Evolutionary conservation across 1,139 yeast genomes (phyloP).

Genomic region (Meyerozyma carpophila): DNA sequence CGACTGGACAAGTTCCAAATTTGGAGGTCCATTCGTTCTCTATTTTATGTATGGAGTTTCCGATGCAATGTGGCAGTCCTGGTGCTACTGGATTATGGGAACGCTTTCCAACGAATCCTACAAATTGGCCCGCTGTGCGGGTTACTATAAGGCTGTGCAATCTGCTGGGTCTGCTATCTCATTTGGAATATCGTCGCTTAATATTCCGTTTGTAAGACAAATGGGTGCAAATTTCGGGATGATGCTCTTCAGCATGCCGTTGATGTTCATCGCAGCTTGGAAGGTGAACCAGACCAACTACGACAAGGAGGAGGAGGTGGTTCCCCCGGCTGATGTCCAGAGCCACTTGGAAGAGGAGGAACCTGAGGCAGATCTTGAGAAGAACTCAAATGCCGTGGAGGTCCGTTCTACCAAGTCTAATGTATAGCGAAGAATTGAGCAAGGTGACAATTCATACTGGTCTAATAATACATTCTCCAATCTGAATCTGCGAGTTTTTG

Average conservation of each 20-base stretch:
- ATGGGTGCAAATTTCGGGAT: conserved; percentile 8
- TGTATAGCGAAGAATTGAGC: not conserved
- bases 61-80: conserved; percentile 8
- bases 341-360: not conserved
- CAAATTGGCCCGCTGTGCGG: conserved; percentile 7
- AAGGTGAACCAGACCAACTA: conserved; percentile 6
- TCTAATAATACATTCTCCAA: too few species aligned
- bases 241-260: conserved; percentile 9
- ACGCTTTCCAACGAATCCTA: conserved; percentile 8
- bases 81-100: conserved; percentile 8
- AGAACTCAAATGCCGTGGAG: not conserved
- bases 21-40: conserved; percentile 8
- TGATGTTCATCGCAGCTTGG: conserved; percentile 7
- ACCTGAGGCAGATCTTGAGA: not conserved
- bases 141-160: conserved; percentile 9
- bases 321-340: conserved; percentile 5
- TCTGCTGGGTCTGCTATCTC: conserved; percentile 8
- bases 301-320: conserved; percentile 6
- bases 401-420: not conserved
- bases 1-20: conserved; percentile 7
- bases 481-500: too few species aligned
- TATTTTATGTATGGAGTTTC: conserved; percentile 8
- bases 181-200: conserved; percentile 8
- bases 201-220: conserved; percentile 5
- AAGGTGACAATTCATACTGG: too few species aligned